Conservation (phyloP, 805 yeast genomes). For the Candida nitratophila region DNA sequence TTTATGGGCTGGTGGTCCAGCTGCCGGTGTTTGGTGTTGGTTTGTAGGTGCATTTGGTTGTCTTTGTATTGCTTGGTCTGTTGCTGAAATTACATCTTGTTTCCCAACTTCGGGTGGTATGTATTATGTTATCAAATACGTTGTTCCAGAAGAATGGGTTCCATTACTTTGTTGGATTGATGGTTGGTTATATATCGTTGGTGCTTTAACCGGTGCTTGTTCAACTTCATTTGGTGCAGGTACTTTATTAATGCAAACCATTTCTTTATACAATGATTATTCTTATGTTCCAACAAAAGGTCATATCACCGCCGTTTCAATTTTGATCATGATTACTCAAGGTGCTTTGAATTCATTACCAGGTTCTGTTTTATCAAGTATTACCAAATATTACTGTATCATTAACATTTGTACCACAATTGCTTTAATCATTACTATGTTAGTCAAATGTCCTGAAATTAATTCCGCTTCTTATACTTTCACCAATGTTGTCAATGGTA, state of each 20-base stretch:
- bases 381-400: slow-evolving; percentile 46
- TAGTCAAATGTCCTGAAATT: slow-evolving; percentile 44
- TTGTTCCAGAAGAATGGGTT: slow-evolving; percentile 40
- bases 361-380: slow-evolving; percentile 40
- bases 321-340: slow-evolving; percentile 42
- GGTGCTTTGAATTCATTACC: slow-evolving; percentile 45
- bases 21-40: slow-evolving; percentile 62
- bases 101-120: slow-evolving; percentile 51
- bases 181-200: slow-evolving; percentile 43
- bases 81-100: slow-evolving; percentile 42
- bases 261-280: slow-evolving; percentile 31
- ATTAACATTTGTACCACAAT: slow-evolving; percentile 41
- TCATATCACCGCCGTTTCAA: slow-evolving; percentile 43
- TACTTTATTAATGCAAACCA: slow-evolving; percentile 36
- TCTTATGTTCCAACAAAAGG: slow-evolving; percentile 34
- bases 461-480: slow-evolving; percentile 41
- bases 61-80: slow-evolving; percentile 44
- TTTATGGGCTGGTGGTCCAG: slow-evolving; percentile 49
- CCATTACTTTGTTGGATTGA: slow-evolving; percentile 49
- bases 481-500: slow-evolving; percentile 35
- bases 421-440: slow-evolving; percentile 44
- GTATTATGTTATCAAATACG: slow-evolving; percentile 40
- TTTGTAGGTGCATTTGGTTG: slow-evolving; percentile 47
- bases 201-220: slow-evolving; percentile 45
- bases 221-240: slow-evolving; percentile 49